Percentiles rank a stretch among this genome's conserved stretches.
Evolutionary conservation across 495 filamentous ascomycete species (phyloP).

Genomic region (Bacidia rubella): DNA sequence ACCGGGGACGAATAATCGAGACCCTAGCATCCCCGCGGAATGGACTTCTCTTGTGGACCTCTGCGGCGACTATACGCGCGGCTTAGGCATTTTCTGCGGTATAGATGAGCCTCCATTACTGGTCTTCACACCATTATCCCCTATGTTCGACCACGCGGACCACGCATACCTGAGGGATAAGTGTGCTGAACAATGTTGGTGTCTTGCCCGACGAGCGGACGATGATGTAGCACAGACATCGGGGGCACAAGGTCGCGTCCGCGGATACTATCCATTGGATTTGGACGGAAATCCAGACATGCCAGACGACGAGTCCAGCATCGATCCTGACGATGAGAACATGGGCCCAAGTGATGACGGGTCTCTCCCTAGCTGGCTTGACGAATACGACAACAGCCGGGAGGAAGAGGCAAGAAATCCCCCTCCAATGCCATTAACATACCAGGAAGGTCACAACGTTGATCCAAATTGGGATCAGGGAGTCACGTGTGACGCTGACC

Average conservation of each 20-base stretch:
- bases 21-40: not conserved
- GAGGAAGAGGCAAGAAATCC: no score
- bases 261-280: not conserved
- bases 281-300: not conserved
- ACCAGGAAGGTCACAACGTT: not conserved
- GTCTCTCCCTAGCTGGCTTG: no score
- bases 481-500: not conserved
- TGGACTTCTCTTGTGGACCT: not conserved
- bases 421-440: no score
- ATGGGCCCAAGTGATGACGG: no score
- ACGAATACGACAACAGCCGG: no score
- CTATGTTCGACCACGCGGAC: not conserved
- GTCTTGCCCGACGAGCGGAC: not conserved
- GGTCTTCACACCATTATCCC: slow-evolving; percentile 1
- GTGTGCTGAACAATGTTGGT: not conserved
- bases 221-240: slow-evolving; percentile 1
- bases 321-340: no score
- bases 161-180: not conserved
- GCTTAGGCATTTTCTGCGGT: slow-evolving; percentile 1
- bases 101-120: not conserved
- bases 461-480: not conserved
- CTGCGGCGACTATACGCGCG: not conserved
- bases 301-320: no score
- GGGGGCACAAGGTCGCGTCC: not conserved
- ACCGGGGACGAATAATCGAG: not conserved